Evolutionary conservation across 768 basidiomycete genomes (phyloP).

Genomic region (Rubroboletus satanas): DNA sequence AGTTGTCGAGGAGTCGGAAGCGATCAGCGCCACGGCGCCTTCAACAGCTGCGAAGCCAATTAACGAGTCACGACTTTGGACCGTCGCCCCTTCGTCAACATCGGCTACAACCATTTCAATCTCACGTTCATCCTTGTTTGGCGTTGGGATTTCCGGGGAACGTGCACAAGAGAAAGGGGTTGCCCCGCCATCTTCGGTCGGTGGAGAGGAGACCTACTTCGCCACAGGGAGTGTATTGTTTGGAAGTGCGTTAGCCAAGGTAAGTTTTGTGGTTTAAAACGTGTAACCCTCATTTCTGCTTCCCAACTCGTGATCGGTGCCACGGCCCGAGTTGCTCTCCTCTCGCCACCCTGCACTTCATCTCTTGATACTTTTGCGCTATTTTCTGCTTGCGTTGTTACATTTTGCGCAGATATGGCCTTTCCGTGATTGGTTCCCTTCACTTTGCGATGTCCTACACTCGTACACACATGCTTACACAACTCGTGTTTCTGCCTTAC

Average conservation of each 20-base stretch:
- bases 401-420: constrained; percentile 10
- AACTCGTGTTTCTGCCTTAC: constrained; percentile 9
- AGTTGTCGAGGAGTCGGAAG: constrained; percentile 1
- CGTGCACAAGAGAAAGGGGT: neutral
- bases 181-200: neutral
- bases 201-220: constrained; percentile 7
- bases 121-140: constrained; percentile 28
- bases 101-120: constrained; percentile 6
- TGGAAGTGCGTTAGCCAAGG: constrained; percentile 25
- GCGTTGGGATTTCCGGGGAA: constrained; percentile 5
- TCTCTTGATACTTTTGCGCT: neutral
- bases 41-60: neutral
- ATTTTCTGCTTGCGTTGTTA: neutral
- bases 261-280: constrained; percentile 11
- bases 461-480: constrained; percentile 5
- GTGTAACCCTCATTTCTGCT: constrained; percentile 7
- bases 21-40: constrained; percentile 10
- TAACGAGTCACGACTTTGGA: constrained; percentile 23
- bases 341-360: neutral
- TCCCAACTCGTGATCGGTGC: neutral
- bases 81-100: neutral
- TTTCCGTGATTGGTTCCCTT: constrained; percentile 7
- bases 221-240: constrained; percentile 46
- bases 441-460: neutral
- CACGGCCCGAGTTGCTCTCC: neutral